A percentile compares a stretch with the other conserved stretches of the same genome.
Conservation (phyloP, 78 protist species). For the Corallochytrium limacisporum region DNA sequence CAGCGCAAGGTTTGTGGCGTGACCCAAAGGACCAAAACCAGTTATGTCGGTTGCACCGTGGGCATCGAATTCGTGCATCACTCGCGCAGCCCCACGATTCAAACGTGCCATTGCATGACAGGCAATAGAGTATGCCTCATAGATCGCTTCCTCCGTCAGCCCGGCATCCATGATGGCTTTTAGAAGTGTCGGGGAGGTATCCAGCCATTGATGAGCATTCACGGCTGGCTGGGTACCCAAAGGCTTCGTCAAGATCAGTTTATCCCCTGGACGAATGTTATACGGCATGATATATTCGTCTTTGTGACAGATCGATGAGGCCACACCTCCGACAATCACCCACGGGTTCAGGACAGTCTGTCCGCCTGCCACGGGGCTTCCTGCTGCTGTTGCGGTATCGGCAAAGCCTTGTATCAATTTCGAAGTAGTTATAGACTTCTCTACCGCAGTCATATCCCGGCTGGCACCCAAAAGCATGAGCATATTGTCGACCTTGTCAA, state of each 20-base stretch:
- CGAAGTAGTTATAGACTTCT: conserved; percentile 22
- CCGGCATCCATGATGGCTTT: background rate
- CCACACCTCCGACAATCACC: conserved; percentile 77
- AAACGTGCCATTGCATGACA: conserved; percentile 30
- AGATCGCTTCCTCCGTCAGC: background rate
- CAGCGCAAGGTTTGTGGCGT: conserved; percentile 49
- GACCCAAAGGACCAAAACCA: conserved; percentile 71
- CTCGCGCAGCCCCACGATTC: background rate
- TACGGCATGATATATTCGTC: conserved; percentile 48
- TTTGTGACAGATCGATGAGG: conserved; percentile 32
- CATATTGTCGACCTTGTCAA: conserved; percentile 57
- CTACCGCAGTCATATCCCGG: conserved; percentile 37
- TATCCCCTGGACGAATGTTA: conserved; percentile 51
- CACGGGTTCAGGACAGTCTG: conserved; percentile 61
- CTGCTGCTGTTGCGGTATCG: conserved; percentile 22
- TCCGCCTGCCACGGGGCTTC: conserved; percentile 57
- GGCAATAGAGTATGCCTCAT: conserved; percentile 31
- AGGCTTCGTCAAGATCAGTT: conserved; percentile 78
- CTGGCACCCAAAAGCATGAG: conserved; percentile 65
- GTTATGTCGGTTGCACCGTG: conserved; percentile 81
- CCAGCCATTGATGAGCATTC: conserved; percentile 68
- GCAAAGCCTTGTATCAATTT: conserved; percentile 54
- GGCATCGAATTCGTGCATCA: conserved; percentile 59
- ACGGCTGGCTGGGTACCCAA: conserved; percentile 71
- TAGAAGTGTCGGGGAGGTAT: background rate